A percentile compares a stretch with the other conserved stretches of the same genome.
phyloP scores from a whole-genome alignment of 164 flowering plant species.

The Dillenia turbinata region DNA sequence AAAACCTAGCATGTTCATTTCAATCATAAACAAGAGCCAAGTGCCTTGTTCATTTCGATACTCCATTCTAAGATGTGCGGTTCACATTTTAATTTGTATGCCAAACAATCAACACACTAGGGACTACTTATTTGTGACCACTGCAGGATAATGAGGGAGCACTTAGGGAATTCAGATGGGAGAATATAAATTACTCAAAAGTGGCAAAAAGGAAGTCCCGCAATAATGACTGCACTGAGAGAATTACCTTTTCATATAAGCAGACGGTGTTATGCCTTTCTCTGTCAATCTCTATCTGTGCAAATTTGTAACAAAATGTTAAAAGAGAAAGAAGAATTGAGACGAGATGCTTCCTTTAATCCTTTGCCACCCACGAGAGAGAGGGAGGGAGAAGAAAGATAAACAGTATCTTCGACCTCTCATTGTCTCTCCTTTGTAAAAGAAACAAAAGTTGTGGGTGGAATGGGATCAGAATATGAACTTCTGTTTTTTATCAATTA shows the following conservation, averaged over 20 bases:
- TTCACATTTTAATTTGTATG: neutral
- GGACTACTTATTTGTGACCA: neutral
- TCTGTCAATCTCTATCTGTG: slow-evolving; percentile 1
- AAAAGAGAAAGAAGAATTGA: slow-evolving; percentile 1
- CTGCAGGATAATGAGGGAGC: slow-evolving; percentile 13
- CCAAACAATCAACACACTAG: neutral
- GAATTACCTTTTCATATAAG: slow-evolving; percentile 6
- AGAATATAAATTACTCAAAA: slow-evolving; percentile 15
- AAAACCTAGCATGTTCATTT: too few species aligned
- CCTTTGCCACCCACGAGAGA: slow-evolving; percentile 15
- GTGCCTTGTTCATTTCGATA: too few species aligned
- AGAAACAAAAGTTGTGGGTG: slow-evolving; percentile 9
- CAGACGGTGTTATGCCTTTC: slow-evolving; percentile 16
- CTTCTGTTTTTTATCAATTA: slow-evolving; percentile 1
- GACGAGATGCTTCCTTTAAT: slow-evolving; percentile 14
- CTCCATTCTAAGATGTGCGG: neutral
- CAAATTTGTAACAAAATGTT: slow-evolving; percentile 4
- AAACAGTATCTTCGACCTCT: neutral
- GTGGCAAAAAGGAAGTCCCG: slow-evolving; percentile 5
- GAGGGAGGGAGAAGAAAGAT: slow-evolving; percentile 3
- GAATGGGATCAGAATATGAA: slow-evolving; percentile 15
- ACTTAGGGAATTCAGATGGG: neutral
- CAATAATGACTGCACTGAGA: slow-evolving; percentile 19
- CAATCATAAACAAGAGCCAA: too few species aligned
- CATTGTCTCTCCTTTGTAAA: slow-evolving; percentile 9